phyloP scores from a whole-genome alignment of 1,284 basidiomycete species.

The Tilletia horrida region DNA sequence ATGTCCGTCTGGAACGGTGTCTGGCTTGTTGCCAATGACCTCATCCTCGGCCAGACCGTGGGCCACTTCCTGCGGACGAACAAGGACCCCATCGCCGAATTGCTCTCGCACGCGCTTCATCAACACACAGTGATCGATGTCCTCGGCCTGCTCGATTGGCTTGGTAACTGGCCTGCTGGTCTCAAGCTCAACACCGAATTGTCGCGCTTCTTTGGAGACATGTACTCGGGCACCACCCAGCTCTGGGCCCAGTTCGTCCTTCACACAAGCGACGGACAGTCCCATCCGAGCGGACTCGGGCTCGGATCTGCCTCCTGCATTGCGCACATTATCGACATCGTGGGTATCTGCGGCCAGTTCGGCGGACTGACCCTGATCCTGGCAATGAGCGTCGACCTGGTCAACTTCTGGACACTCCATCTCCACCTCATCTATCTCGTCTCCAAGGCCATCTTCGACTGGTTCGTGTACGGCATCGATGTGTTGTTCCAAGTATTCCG shows the following conservation, averaged over 20 bases:
- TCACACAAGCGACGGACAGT: slow-evolving; percentile 20
- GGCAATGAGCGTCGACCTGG: slow-evolving; percentile 67
- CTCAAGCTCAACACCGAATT: slow-evolving; percentile 93
- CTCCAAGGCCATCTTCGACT: slow-evolving; percentile 66
- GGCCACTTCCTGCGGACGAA: slow-evolving; percentile 55
- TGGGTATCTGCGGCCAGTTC: slow-evolving; percentile 62
- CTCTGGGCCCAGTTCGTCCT: slow-evolving; percentile 61
- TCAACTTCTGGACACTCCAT: slow-evolving; percentile 70
- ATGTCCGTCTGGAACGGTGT: slow-evolving; percentile 81
- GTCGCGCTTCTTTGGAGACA: slow-evolving; percentile 72
- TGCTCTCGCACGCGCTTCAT: not conserved
- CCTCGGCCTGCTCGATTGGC: slow-evolving; percentile 66
- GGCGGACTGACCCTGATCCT: slow-evolving; percentile 71
- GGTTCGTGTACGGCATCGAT: slow-evolving; percentile 64
- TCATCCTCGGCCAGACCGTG: slow-evolving; percentile 73
- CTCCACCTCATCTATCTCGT: slow-evolving; percentile 70
- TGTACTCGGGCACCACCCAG: slow-evolving; percentile 65
- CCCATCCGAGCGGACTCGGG: not conserved
- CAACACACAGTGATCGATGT: not conserved
- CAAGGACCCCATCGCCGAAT: slow-evolving; percentile 12
- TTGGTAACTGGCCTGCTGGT: slow-evolving; percentile 92
- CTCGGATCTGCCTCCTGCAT: not conserved
- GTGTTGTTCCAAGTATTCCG: slow-evolving; percentile 91
- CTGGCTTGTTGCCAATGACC: slow-evolving; percentile 86
- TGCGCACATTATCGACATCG: slow-evolving; percentile 60